Evolutionary conservation across 139 green algal genomes (phyloP).

Genomic region (Edaphochlamys debaryana): DNA sequence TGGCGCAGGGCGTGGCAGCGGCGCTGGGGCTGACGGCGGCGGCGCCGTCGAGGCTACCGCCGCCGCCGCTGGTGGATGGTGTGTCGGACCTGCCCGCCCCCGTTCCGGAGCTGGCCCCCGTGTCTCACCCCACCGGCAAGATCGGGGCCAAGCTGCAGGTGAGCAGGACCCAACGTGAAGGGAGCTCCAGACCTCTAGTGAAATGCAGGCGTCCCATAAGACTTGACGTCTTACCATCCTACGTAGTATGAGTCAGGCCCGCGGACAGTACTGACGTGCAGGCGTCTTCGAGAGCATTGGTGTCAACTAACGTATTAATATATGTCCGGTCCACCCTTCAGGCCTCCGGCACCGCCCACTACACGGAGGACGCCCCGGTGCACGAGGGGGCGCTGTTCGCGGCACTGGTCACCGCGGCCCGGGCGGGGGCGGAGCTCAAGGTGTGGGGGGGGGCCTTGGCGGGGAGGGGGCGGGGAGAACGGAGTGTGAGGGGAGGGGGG

Average conservation of each 20-base stretch:
- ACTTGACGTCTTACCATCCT: no score
- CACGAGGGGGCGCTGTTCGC: conserved; percentile 53
- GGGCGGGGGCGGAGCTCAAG: conserved; percentile 49
- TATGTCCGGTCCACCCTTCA: no score
- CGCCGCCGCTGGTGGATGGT: conserved; percentile 22
- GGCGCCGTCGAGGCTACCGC: conserved; percentile 35
- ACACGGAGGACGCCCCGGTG: conserved; percentile 63
- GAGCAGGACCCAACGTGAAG: no score
- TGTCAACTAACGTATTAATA: no score
- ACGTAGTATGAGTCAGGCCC: no score
- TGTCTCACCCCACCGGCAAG: conserved; percentile 59
- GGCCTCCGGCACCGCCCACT: conserved; percentile 70
- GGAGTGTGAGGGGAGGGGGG: no score
- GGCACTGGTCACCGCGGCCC: conserved; percentile 55
- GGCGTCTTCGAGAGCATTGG: no score
- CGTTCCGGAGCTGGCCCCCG: conserved; percentile 29
- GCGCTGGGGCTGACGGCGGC: conserved; percentile 19
- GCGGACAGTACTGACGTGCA: no score
- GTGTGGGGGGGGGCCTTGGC: not conserved
- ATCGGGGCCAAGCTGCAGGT: conserved; percentile 61
- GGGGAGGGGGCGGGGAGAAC: no score
- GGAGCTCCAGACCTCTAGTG: no score
- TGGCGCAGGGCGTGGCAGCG: conserved; percentile 55
- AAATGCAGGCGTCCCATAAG: no score
- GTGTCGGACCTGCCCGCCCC: conserved; percentile 40